These are phyloP conservation scores for Gypsophila paniculata DNA, from an alignment of 179 eudicot genomes.

Conservation along the genomic window DNA sequence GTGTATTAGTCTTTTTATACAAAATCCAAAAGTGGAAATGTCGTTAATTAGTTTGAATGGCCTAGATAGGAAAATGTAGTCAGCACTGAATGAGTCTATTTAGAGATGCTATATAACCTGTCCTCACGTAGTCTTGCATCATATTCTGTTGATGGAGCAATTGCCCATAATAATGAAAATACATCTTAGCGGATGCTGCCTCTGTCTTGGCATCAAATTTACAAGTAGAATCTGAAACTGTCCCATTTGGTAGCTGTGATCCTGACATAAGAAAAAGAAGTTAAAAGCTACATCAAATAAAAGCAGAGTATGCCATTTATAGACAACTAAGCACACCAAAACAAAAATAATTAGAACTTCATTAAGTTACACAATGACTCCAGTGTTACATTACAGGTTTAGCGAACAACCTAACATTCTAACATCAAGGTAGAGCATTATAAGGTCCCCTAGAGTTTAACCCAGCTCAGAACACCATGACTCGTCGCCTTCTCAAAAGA, in stretches of 20 bases:
- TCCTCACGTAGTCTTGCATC: slow-evolving; percentile 98
- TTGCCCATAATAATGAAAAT: slow-evolving; percentile 95
- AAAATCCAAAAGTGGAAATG: no score
- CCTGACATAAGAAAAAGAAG: slow-evolving; percentile 39
- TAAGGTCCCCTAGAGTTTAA: background rate
- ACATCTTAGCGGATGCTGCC: slow-evolving; percentile 92
- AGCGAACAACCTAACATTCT: background rate
- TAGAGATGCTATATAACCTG: slow-evolving; percentile 52
- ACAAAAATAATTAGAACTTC: no score
- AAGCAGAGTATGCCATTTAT: background rate
- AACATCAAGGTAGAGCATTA: background rate
- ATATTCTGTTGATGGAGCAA: slow-evolving; percentile 96
- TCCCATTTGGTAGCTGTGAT: slow-evolving; percentile 54
- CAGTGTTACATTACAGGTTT: background rate
- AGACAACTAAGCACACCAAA: background rate
- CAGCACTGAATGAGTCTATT: background rate
- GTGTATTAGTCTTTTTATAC: background rate
- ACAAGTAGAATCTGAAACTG: slow-evolving; percentile 48
- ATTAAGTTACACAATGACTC: background rate
- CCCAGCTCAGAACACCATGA: background rate
- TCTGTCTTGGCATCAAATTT: slow-evolving; percentile 95
- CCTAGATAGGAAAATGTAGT: background rate
- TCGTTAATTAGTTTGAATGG: background rate
- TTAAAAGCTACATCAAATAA: slow-evolving; percentile 14
- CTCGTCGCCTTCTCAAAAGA: background rate